Percentiles rank a stretch among this genome's conserved stretches.
Evolutionary conservation across 73 alveolate species (phyloP).

Genomic region (Halteria grandinella): DNA sequence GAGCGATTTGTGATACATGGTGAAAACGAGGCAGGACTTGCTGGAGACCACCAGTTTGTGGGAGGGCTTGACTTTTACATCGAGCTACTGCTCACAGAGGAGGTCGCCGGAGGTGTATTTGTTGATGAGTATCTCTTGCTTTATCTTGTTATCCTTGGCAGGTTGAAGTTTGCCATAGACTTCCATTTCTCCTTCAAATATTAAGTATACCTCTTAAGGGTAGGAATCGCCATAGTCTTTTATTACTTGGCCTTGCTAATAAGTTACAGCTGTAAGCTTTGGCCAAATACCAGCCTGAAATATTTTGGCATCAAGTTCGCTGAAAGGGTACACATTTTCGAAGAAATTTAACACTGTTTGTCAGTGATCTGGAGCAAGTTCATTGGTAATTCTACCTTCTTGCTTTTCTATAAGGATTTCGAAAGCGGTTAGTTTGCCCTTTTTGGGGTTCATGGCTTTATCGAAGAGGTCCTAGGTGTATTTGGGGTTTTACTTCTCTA

Average conservation of each 20-base stretch:
- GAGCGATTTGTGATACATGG: neutral
- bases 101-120: neutral
- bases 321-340: slow-evolving; percentile 19
- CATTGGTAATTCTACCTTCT: neutral
- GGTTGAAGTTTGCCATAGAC: neutral
- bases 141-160: neutral
- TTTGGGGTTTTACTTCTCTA: no score
- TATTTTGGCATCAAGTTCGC: slow-evolving; percentile 9
- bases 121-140: slow-evolving; percentile 3
- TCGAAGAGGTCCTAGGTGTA: neutral
- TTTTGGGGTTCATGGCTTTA: slow-evolving; percentile 21
- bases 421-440: neutral
- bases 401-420: neutral
- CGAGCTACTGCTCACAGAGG: neutral
- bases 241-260: slow-evolving; percentile 1
- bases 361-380: slow-evolving; percentile 16
- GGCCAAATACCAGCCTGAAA: neutral
- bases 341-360: neutral
- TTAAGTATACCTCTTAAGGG: slow-evolving; percentile 4
- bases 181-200: slow-evolving; percentile 8
- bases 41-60: slow-evolving; percentile 13
- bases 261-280: neutral
- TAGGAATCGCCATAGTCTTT: slow-evolving; percentile 23
- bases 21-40: neutral
- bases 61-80: slow-evolving; percentile 1